These are phyloP conservation scores for Macadamia tetraphylla DNA, from an alignment of 164 flowering plant genomes.

Conservation along the genomic window DNA sequence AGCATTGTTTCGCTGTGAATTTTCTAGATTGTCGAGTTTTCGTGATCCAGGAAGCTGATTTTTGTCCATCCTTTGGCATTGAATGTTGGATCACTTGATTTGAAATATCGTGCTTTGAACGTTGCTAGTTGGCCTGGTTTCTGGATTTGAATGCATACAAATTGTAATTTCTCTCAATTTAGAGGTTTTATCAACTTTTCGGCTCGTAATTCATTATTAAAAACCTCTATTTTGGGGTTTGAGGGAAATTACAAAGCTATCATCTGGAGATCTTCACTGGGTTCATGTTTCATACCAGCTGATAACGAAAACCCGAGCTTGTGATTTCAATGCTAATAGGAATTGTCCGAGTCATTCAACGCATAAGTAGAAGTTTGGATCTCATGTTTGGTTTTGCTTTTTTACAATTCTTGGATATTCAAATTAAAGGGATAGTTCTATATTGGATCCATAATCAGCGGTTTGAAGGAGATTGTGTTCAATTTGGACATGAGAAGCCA, in stretches of 20 bases:
- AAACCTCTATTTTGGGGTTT: background rate
- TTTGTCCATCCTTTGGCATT: too few species aligned
- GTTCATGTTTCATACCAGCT: background rate
- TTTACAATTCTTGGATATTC: constrained; percentile 25
- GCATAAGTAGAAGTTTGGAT: constrained; percentile 14
- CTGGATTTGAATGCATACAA: background rate
- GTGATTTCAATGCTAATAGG: constrained; percentile 24
- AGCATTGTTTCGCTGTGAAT: background rate
- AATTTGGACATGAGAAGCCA: constrained; percentile 79
- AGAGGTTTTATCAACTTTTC: background rate
- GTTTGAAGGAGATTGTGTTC: constrained; percentile 10
- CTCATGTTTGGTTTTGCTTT: constrained; percentile 27
- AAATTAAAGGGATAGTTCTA: constrained; percentile 7
- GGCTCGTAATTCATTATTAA: background rate
- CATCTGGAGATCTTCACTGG: background rate
- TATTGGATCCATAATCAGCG: constrained; percentile 7
- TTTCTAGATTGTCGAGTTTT: background rate
- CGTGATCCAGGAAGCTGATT: background rate
- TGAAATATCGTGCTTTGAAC: background rate
- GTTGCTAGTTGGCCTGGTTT: background rate
- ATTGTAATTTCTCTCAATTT: background rate
- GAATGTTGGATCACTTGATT: background rate
- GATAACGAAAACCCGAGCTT: background rate
- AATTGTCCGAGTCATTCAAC: constrained; percentile 15
- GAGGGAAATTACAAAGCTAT: background rate